Base-by-base conservation (phyloP, 495 filamentous ascomycete species). In the Hypoxylon lienhwacheense region DNA sequence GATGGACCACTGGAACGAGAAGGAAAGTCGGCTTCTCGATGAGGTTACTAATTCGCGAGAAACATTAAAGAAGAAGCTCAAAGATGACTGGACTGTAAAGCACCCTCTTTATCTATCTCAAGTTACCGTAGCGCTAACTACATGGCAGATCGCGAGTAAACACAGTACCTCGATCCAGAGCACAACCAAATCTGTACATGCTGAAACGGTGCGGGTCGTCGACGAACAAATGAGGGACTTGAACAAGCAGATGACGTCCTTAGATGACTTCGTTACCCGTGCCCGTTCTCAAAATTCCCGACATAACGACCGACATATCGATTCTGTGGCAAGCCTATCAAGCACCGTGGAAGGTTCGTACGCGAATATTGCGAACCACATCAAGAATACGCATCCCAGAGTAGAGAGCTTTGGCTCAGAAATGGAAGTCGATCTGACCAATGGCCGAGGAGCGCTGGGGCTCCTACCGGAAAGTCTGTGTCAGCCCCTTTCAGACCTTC, bases 171-270 rank as follows among this genome's bases (percentile, higher is more conserved):
- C 87, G 2, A 90, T 97, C 53, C 87, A 90, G 54, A 78, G 78
- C 1, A 85, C 87, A 0, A 95, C 91, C 1, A 85, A 87, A 46
- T 88, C 89, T 0, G 90, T 97, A 7, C 90, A 97, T 53, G 86
- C 88, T n/a, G 86, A 95, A 70, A 95, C 91, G 0, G 82, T 96
- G 14, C 84, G 84, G 1, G 93, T 95, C 59, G 92, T 97, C 7
- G 87, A 91, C 64, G 85, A 85, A 19, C 95, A 97, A 68, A 87
- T 96, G 73, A 79, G 78, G 29, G 85, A 95, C 49, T 86, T 98
- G 72, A 85, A 87, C 48, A 77, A 76, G 5, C 90, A 97, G 70
- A 92, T 98, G 82, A 80, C 80, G 56, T 86, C 88, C 5, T 77
- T 97, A 4, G 93, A 96, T 70, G 88, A 90, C 52, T 96, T 96